These are phyloP conservation scores for Raddia guianensis DNA, from an alignment of 176 grass and related monocot genomes.

Conservation along the genomic window DNA sequence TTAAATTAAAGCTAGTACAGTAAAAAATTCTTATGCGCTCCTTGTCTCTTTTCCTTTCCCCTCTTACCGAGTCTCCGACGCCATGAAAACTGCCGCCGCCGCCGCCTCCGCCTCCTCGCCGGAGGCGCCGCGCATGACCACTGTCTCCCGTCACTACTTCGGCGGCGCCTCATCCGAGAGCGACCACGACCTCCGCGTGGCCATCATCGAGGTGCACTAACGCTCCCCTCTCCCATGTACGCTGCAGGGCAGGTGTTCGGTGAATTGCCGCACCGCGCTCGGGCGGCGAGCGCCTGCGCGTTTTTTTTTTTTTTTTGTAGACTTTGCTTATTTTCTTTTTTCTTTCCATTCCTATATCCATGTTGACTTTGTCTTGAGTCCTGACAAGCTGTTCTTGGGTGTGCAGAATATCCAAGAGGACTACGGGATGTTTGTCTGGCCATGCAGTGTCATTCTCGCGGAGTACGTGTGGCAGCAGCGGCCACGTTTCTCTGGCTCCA, in stretches of 20 bases:
- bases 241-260: background rate
- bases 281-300: background rate
- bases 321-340: background rate
- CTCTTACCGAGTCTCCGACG: too few relatives aligned
- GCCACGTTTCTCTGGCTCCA: constrained; percentile 49
- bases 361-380: background rate
- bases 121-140: constrained; percentile 46
- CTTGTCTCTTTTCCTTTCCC: too few relatives aligned
- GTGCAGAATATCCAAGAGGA: constrained; percentile 76
- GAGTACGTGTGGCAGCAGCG: constrained; percentile 88
- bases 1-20: too few relatives aligned
- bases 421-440: constrained; percentile 96
- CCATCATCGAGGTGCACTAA: constrained; percentile 67
- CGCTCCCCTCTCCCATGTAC: background rate
- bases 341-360: background rate
- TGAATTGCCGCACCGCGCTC: constrained; percentile 6
- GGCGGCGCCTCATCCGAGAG: constrained; percentile 50
- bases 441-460: constrained; percentile 71
- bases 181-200: constrained; percentile 57
- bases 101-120: background rate
- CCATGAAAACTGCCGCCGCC: constrained; percentile 21
- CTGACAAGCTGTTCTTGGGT: background rate
- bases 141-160: constrained; percentile 71
- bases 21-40: too few relatives aligned
- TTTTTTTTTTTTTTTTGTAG: background rate